Base-by-base conservation (phyloP, 2,329 filamentous ascomycete genomes). In the Xenoacremonium recifei region DNA sequence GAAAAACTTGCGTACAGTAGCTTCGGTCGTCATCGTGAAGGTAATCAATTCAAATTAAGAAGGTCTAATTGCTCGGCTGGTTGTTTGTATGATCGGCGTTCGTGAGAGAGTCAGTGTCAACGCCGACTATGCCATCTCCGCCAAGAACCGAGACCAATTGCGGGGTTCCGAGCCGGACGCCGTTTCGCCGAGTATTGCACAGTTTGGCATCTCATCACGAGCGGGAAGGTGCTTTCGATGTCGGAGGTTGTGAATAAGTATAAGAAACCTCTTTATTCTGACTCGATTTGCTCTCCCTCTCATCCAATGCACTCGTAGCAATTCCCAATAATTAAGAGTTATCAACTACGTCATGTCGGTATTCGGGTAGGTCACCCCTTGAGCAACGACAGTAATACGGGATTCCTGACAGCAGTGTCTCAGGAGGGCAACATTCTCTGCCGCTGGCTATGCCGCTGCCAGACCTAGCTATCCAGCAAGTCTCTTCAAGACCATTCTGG, bases 1-100 rank as follows among this genome's bases (percentile, higher is more conserved):
- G 71, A 96, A 95, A 76, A 96, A 96, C 11, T 76, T 75, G 49
- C 81, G 82, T 34, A 89, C 83, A 34, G 85, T 79, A 35, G 81
- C 75, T 62, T 90, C 84, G 71, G 87, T 87, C 17, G 76, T 66
- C 77, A 81, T 82, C 29, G 61, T 70, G 15, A 12, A n/a, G 7
- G n/a, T n/a, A n/a, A n/a, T n/a, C n/a, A n/a, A n/a, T n/a, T n/a
- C n/a, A n/a, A n/a, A n/a, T n/a, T n/a, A n/a, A n/a, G n/a, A n/a
- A n/a, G n/a, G n/a, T n/a, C n/a, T n/a, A n/a, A n/a, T n/a, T n/a
- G n/a, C n/a, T n/a, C n/a, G n/a, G n/a, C n/a, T n/a, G n/a, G n/a
- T n/a, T n/a, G n/a, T n/a, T n/a, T n/a, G n/a, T n/a, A n/a, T n/a
- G n/a, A n/a, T n/a, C n/a, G 29, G 13, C 17, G 29, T 31, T 31